Base-by-base conservation (phyloP, 768 basidiomycete species). In the Pleurotus citrinopileatus region DNA sequence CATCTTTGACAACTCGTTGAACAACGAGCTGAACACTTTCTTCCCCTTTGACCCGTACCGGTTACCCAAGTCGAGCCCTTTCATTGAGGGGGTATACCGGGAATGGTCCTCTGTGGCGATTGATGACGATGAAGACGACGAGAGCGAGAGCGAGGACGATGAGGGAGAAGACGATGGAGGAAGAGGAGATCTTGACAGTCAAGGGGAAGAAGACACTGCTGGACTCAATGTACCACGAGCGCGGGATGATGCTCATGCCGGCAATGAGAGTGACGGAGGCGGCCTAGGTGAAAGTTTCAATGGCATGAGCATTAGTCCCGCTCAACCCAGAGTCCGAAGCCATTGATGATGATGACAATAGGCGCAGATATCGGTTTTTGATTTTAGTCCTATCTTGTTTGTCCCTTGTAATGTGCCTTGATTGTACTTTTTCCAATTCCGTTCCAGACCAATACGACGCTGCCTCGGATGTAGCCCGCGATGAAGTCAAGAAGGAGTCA, bases 31-130 rank as follows among this genome's bases (percentile, higher is more conserved):
- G 53, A 94, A 93, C 64, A 84, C 87, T 9, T 98, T 98, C 75
- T 99, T 99, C 76, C 97, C 97, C 0, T 99, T 99, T 66, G 97
- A 99, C 68, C 97, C 97, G 2, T 98, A 93, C 74, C 89, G 86
- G 55, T 83, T 99, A 3, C 89, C 92, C 0, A 79, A 83, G 54
- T 94, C 92, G 32, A 75, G 80, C 26, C 67, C 70, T 19, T 97
- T 86, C 63, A 89, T 99, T 52, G 84, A 91, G 51, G 77, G 75
- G 7, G 81, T 97, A 23, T 99, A 98, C 63, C 77, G 94, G 42
- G 91, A 95, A 56, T 99, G 96, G 96, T 75, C 84, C 15, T 74
- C 83, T 27, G 94, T 96, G 3, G 87, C 90, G 3, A 82, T 84
- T 15, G 87, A 86, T 5, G 87, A 84, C 0, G 87, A 87, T 0